phyloP scores from a whole-genome alignment of 495 filamentous ascomycete species.

The Aspergillus bertholletiae region DNA sequence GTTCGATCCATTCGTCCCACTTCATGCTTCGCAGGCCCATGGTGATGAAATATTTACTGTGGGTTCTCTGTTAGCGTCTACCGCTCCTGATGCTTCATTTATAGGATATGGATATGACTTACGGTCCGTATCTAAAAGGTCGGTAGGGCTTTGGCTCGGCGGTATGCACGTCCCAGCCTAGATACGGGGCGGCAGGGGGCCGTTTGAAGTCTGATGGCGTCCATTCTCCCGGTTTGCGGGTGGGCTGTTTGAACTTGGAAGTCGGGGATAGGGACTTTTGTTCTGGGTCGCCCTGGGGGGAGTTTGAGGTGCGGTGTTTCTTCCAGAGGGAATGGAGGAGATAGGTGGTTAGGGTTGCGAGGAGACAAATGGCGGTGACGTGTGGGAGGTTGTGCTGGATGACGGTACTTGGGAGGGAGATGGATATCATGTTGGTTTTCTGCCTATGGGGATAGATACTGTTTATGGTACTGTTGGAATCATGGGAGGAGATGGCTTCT shows the following conservation, averaged over 20 bases:
- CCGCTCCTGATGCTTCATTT: neutral
- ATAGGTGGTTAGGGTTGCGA: neutral
- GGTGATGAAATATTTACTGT: constrained; percentile 65
- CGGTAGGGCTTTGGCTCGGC: constrained; percentile 82
- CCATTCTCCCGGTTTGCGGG: constrained; percentile 54
- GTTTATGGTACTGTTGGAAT: too few relatives aligned
- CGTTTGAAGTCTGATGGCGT: constrained; percentile 63
- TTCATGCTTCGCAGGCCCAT: constrained; percentile 80
- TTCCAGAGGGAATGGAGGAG: neutral
- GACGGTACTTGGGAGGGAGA: neutral
- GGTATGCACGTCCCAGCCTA: constrained; percentile 65
- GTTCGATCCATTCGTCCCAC: constrained; percentile 83
- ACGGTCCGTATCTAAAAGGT: constrained; percentile 78
- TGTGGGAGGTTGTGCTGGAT: neutral
- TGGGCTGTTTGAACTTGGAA: neutral
- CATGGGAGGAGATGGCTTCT: too few relatives aligned
- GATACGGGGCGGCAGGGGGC: constrained; percentile 63
- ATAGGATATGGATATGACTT: constrained; percentile 8
- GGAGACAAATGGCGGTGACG: neutral
- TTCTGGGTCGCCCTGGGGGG: too few relatives aligned
- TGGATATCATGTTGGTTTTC: neutral
- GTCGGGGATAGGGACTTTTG: too few relatives aligned
- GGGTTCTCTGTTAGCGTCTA: neutral
- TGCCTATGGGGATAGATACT: too few relatives aligned
- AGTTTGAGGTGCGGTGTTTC: too few relatives aligned